Evolutionary conservation across 2,329 filamentous ascomycete genomes (phyloP).

Genomic region (Fusarium duplospermum): DNA sequence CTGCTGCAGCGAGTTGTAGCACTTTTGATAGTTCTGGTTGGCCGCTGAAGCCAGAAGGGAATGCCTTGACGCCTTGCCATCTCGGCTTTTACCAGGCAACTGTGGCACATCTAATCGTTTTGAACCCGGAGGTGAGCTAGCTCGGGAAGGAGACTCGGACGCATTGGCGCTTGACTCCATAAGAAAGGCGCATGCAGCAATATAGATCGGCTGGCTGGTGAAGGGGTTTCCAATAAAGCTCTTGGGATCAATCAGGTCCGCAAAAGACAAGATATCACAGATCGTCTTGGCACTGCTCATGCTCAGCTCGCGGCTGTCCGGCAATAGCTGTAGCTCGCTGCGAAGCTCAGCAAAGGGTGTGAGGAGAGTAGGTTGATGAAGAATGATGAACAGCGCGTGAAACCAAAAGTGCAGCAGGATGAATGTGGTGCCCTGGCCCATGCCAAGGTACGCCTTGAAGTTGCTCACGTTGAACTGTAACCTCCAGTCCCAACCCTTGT

Average conservation of each 20-base stretch:
- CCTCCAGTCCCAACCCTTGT: conserved; percentile 79
- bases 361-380: conserved; percentile 85
- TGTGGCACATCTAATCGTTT: conserved; percentile 11
- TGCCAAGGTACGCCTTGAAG: conserved; percentile 85
- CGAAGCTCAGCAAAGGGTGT: conserved; percentile 75
- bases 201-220: conserved; percentile 90
- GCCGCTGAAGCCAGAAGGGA: conserved; percentile 83
- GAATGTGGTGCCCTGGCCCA: conserved; percentile 86
- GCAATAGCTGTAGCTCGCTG: conserved; percentile 76
- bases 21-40: conserved; percentile 87
- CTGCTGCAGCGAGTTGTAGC: conserved; percentile 84
- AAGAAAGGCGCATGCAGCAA: conserved; percentile 88
- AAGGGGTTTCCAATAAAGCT: conserved; percentile 91
- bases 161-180: conserved; percentile 82
- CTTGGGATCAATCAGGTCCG: conserved; percentile 85
- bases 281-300: conserved; percentile 95
- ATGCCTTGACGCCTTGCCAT: conserved; percentile 69
- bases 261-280: conserved; percentile 87
- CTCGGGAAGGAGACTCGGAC: conserved; percentile 69
- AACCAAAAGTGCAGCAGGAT: conserved; percentile 91
- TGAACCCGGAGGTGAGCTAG: conserved; percentile 60
- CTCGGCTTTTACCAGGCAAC: conserved; percentile 18
- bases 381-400: conserved; percentile 84
- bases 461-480: conserved; percentile 88
- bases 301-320: conserved; percentile 82